Conservation (phyloP, 805 yeast genomes). For the Metschnikowia henanensis region DNA sequence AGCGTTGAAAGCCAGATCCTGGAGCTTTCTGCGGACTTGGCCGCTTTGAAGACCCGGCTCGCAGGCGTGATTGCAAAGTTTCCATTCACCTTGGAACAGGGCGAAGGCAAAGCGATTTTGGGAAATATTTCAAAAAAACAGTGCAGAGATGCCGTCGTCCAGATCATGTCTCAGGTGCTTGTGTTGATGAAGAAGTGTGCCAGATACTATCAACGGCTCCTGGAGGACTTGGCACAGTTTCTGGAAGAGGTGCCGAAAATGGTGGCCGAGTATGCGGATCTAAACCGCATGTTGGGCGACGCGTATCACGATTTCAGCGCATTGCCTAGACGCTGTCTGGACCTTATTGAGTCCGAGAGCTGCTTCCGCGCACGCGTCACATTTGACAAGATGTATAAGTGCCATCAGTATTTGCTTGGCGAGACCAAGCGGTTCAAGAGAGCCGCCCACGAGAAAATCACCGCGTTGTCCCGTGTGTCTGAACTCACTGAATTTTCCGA, state of each 20-base stretch:
- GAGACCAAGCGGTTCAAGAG: slow-evolving; percentile 5
- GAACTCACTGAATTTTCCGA: slow-evolving; percentile 12
- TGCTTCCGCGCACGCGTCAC: slow-evolving; percentile 15
- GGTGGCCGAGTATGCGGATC: slow-evolving; percentile 7
- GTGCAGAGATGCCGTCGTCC: slow-evolving; percentile 10
- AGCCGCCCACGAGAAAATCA: slow-evolving; percentile 3
- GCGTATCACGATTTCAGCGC: slow-evolving; percentile 12
- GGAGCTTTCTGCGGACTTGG: slow-evolving; percentile 8
- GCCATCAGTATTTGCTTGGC: slow-evolving; percentile 13
- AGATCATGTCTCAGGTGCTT: slow-evolving; percentile 9
- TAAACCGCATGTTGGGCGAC: slow-evolving; percentile 10
- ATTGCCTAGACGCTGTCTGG: slow-evolving; percentile 12
- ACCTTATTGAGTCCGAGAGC: slow-evolving; percentile 12
- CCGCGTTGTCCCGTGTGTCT: slow-evolving; percentile 7
- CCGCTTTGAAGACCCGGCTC: slow-evolving; percentile 7
- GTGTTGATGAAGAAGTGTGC: slow-evolving; percentile 12
- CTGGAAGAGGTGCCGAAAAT: slow-evolving; percentile 6
- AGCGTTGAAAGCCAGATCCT: slow-evolving; percentile 2
- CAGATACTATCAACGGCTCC: slow-evolving; percentile 6
- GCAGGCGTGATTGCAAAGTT: slow-evolving; percentile 7
- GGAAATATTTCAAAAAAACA: slow-evolving; percentile 5
- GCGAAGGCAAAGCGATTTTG: slow-evolving; percentile 1
- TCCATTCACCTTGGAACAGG: slow-evolving; percentile 5
- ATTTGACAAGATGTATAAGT: slow-evolving; percentile 13
- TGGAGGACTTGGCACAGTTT: slow-evolving; percentile 1